Base-by-base conservation (phyloP, 352 stramenopile genomes). In the Halophytophthora batemanensis region DNA sequence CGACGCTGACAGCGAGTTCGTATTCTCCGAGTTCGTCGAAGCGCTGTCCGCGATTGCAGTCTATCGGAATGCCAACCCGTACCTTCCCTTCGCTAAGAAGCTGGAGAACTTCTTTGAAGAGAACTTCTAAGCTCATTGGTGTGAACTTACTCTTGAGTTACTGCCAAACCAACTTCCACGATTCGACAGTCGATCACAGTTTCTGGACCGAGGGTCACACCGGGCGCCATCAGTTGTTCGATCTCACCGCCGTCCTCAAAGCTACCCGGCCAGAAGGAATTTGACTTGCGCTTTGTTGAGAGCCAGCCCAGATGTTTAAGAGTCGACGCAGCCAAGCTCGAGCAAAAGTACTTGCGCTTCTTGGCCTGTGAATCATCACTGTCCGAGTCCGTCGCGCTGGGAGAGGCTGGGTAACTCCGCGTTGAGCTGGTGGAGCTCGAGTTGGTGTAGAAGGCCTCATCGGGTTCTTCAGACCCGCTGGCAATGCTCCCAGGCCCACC, bases 341-440 rank as follows among this genome's bases (percentile, higher is more conserved):
- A 94, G 48, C 83, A 94, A 67, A 94, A 92, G 47, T 91, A 94
- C 61, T 92, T 92, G 36, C 74, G 77, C 53, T 86, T 83, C 21
- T 46, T 52, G 19, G 37, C 43, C 23, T 63, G 34, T 11, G 45
- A 48, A 37, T 59, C 46, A 18, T 46, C 52, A 1, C 34, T 33
- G 38, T 68, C 34, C 1, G 28, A 36, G 1, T 19, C 8, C 6
- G 7, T 29, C 35, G 56, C 50, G 37, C 28, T 50, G 19, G 40
- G 23, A 19, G 50, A 43, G 47, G 51, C 58, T 13, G 60, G 56
- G 21, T 45, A 18, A 38, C 48, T 47, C 6, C 50, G 40, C 23
- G 50, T 56, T 6, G 65, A 71, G 34, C 42, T 64, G 0, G 50
- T 61, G 38, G 42, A 70, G 39, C 45, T 72, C 7, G 54, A 48